These are phyloP conservation scores for Plasmodium chabaudi DNA, from an alignment of 169 alveolate genomes.

Conservation along the genomic window DNA sequence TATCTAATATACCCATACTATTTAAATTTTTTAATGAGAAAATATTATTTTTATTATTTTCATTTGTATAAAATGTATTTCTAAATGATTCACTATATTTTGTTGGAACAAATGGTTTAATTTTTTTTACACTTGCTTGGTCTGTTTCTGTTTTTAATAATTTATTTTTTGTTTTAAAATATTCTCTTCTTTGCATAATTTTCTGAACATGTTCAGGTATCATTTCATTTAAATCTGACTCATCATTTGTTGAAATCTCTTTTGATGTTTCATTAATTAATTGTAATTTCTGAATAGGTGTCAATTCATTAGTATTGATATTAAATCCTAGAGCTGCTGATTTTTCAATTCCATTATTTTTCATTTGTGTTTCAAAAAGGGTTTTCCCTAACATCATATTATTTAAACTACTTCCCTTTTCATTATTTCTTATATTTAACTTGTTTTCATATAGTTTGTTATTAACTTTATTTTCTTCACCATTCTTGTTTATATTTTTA, in stretches of 20 bases:
- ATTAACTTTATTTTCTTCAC: not conserved
- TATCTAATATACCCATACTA: constrained; percentile 8
- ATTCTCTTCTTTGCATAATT: constrained; percentile 75
- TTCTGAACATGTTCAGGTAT: constrained; percentile 72
- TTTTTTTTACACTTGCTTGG: constrained; percentile 13
- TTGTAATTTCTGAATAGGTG: constrained; percentile 27
- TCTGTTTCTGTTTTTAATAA: constrained; percentile 12
- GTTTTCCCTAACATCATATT: too few species aligned
- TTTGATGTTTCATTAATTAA: constrained; percentile 54
- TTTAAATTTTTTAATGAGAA: constrained; percentile 40
- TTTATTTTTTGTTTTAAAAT: constrained; percentile 42
- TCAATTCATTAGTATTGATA: constrained; percentile 31
- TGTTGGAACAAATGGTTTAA: constrained; percentile 64
- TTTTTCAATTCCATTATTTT: not conserved
- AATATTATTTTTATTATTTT: constrained; percentile 50
- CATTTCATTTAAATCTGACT: constrained; percentile 13
- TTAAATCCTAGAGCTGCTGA: not conserved
- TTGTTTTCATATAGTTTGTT: not conserved
- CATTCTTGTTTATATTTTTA: constrained; percentile 12
- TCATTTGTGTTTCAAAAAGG: not conserved
- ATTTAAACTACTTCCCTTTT: not conserved
- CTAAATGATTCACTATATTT: constrained; percentile 74
- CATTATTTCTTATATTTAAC: not conserved
- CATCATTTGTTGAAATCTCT: constrained; percentile 44
- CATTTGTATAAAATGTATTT: constrained; percentile 72